These are phyloP conservation scores for Fusarium humuli DNA, from an alignment of 2,329 filamentous ascomycete species.

Conservation along the genomic window DNA sequence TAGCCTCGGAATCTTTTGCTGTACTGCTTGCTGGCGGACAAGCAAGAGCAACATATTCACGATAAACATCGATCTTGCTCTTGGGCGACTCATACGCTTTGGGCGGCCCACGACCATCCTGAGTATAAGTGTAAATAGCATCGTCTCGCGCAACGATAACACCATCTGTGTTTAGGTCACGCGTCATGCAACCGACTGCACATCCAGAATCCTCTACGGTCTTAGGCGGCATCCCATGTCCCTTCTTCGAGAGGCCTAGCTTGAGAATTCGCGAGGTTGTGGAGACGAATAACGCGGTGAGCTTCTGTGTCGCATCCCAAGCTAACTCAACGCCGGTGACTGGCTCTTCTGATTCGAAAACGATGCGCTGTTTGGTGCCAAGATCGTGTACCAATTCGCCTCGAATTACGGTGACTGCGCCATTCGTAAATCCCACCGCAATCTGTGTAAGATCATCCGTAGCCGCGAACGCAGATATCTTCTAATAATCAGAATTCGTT, in stretches of 20 bases:
- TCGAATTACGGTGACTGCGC: constrained; percentile 90
- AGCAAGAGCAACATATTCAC: constrained; percentile 87
- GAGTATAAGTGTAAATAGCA: constrained; percentile 92
- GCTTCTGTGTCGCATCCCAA: constrained; percentile 60
- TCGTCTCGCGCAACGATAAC: constrained; percentile 94
- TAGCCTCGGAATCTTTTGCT: constrained; percentile 66
- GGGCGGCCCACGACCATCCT: constrained; percentile 85
- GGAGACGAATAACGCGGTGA: constrained; percentile 88
- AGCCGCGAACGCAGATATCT: constrained; percentile 89
- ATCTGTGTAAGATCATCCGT: constrained; percentile 91
- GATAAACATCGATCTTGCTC: constrained; percentile 80
- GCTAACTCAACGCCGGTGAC: constrained; percentile 89
- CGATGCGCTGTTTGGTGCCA: constrained; percentile 91
- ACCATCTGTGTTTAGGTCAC: constrained; percentile 82
- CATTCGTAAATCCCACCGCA: constrained; percentile 95
- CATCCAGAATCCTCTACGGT: constrained; percentile 91
- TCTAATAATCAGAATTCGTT: constrained; percentile 1
- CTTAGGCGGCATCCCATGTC: constrained; percentile 88
- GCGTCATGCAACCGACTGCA: constrained; percentile 93
- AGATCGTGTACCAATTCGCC: constrained; percentile 96
- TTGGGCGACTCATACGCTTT: constrained; percentile 94
- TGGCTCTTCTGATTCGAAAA: constrained; percentile 96
- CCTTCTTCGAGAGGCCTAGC: constrained; percentile 85
- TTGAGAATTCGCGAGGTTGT: constrained; percentile 91
- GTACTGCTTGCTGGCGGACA: constrained; percentile 75